Evolutionary conservation across 352 stramenopile genomes (phyloP).

Genomic region (Globisporangium splendens): DNA sequence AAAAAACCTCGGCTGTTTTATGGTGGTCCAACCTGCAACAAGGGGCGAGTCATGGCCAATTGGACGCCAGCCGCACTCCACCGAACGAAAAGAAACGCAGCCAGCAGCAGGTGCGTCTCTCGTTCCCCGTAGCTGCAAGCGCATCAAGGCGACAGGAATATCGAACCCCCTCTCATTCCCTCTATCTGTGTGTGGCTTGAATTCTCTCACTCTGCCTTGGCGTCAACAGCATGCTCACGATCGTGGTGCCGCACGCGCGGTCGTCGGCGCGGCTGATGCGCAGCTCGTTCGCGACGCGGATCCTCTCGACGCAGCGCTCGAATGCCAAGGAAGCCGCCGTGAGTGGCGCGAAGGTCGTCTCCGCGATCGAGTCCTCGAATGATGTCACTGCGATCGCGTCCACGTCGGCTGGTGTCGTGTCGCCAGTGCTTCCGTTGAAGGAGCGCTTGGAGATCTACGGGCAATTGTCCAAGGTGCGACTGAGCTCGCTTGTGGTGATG

Average conservation of each 20-base stretch:
- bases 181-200: conserved; percentile 1
- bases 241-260: conserved; percentile 12
- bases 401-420: neutral
- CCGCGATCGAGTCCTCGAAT: conserved; percentile 20
- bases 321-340: conserved; percentile 36
- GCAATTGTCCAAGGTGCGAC: conserved; percentile 93
- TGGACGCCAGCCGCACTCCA: neutral
- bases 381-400: conserved; percentile 4
- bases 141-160: neutral
- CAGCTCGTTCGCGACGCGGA: conserved; percentile 25
- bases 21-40: too few species aligned
- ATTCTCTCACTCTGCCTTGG: conserved; percentile 2
- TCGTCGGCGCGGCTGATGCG: neutral
- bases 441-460: conserved; percentile 73
- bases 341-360: conserved; percentile 28
- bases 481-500: conserved; percentile 95
- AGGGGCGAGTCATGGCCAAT: too few species aligned
- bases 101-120: neutral
- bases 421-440: conserved; percentile 42
- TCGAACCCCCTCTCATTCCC: neutral
- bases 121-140: neutral
- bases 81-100: conserved; percentile 17
- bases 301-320: conserved; percentile 54
- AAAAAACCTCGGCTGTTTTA: too few species aligned
- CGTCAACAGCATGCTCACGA: conserved; percentile 13